Base-by-base conservation (phyloP, 345 rosid genomes). In the Acer yangbiense region DNA sequence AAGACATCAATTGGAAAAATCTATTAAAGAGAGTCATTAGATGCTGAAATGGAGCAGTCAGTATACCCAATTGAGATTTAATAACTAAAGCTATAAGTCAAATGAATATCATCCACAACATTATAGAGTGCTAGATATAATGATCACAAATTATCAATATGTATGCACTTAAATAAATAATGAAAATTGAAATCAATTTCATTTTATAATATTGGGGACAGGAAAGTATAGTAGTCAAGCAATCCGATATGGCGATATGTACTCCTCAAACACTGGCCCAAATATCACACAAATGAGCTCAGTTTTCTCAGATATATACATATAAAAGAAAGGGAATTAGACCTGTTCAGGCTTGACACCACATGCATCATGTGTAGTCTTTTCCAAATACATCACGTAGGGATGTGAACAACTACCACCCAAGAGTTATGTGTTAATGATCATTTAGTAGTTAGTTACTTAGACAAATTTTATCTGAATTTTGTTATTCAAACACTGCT, bases 311-410 rank as follows among this genome's bases (percentile, higher is more conserved):
- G 8, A 16, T 0, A 29, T 0, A 54, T 1, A 52, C 11, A 35
- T 32, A 54, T 72, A 58, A 18, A 39, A 41, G 35, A 23, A 50
- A 60, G 20, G 35, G 23, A 39, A 67, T 60, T 54, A 66, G 69
- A 96, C 99, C 98, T 94, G 94, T 84, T 91, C 97, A 77, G 98
- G 89, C 78, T 86, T 91, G 81, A 94, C 84, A 81, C 99, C 99
- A 81, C 98, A 97, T 69, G 97, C 93, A 82, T 88, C 94, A 48
- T 94, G 91, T 11, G 98, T 90, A 69, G 83, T 70, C 84, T 93
- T 43, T 43, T 43, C 10, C 46, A 43, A 43, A 43, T 43, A 43
- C 6, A 35, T 35, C 39, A 35, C 6, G 6, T 35, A 35, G 39
- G 39, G 39, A 35, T 35, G 6, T 35, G 39, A 4, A 35, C 39